These are phyloP conservation scores for Lactarius deliciosus DNA, from an alignment of 768 basidiomycete species.

Conservation along the genomic window DNA sequence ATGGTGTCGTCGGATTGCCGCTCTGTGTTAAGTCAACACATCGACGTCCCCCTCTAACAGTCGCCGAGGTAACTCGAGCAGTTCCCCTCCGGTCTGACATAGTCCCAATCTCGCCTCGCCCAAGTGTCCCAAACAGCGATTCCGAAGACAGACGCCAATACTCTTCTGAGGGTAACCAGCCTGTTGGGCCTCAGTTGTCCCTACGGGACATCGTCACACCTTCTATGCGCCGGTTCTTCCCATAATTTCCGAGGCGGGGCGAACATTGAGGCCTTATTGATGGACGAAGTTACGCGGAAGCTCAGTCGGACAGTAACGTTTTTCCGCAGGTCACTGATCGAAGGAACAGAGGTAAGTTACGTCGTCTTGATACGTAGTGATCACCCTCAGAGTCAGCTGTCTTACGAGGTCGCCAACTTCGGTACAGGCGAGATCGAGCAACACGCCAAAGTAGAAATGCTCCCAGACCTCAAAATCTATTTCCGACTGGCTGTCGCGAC, in stretches of 20 bases:
- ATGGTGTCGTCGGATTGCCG: neutral
- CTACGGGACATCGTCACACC: neutral
- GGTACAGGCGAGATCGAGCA: neutral
- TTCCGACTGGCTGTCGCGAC: neutral
- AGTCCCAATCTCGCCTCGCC: too few relatives aligned
- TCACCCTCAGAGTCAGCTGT: neutral
- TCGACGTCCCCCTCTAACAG: slow-evolving; percentile 50
- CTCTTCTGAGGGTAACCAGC: too few relatives aligned
- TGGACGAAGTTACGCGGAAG: neutral
- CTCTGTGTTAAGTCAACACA: neutral
- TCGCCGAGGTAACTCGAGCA: slow-evolving; percentile 58
- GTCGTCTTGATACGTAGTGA: neutral
- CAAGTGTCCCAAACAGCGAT: too few relatives aligned
- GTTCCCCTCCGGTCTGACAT: slow-evolving; percentile 18
- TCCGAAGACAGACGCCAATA: too few relatives aligned
- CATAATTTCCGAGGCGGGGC: neutral
- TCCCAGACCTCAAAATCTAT: neutral
- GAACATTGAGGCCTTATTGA: too few relatives aligned
- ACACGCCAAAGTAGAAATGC: neutral
- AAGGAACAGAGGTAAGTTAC: neutral
- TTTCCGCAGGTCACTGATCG: neutral
- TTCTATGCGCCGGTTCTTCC: neutral
- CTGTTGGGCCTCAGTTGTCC: neutral
- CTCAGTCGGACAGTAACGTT: neutral
- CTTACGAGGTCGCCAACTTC: neutral